Conservation (phyloP, 148 eudicot genomes). For the Beta vulgaris region DNA sequence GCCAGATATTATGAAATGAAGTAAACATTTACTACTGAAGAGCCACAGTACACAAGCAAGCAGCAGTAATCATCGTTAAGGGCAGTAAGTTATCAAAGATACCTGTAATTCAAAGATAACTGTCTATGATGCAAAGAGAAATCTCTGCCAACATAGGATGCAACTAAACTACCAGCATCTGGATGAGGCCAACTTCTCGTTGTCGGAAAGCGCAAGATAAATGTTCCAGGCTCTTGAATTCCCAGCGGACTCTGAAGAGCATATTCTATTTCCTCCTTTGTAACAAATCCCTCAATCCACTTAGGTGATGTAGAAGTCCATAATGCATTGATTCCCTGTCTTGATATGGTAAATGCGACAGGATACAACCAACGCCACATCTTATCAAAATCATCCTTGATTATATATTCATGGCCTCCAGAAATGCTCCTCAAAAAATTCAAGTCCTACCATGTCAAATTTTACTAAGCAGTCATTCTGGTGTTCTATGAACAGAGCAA, state of each 20-base stretch:
- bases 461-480: not conserved
- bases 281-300: conserved; percentile 88
- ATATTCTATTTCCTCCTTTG: conserved; percentile 90
- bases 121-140: conserved; percentile 68
- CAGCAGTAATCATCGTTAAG: not conserved
- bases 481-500: not conserved
- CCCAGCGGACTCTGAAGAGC: conserved; percentile 54
- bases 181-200: conserved; percentile 99
- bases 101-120: conserved; percentile 84
- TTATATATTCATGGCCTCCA: conserved; percentile 58
- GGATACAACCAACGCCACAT: conserved; percentile 97
- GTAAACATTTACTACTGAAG: not conserved
- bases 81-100: not conserved
- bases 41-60: conserved; percentile 1
- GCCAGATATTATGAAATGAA: not conserved
- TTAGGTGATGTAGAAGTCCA: conserved; percentile 64
- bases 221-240: conserved; percentile 79
- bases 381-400: conserved; percentile 68
- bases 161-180: conserved; percentile 89
- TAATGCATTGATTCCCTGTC: conserved; percentile 44
- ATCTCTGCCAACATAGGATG: conserved; percentile 77
- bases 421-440: conserved; percentile 65
- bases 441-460: conserved; percentile 56
- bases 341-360: conserved; percentile 73
- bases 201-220: conserved; percentile 86